Conservation (phyloP, 805 yeast genomes). For the Ogataea wickerhamii region DNA sequence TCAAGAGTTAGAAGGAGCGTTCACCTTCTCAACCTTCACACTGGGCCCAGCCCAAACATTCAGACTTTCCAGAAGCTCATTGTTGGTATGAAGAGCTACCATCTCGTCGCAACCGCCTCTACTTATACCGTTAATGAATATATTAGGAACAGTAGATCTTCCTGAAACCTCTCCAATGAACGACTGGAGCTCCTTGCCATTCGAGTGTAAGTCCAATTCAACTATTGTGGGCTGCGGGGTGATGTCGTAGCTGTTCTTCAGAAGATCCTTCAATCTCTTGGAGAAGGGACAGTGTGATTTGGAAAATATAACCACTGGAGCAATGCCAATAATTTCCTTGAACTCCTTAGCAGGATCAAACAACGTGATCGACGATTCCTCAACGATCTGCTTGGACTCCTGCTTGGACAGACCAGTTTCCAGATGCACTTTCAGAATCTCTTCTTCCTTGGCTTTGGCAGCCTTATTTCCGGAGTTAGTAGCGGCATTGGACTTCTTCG, state of each 20-base stretch:
- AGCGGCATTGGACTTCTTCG: constrained; percentile 5
- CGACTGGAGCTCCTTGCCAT: constrained; percentile 73
- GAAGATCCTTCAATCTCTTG: constrained; percentile 60
- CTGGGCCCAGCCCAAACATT: constrained; percentile 60
- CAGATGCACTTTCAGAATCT: not conserved
- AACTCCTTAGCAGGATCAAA: constrained; percentile 55
- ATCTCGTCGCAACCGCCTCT: constrained; percentile 92
- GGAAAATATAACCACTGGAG: constrained; percentile 66
- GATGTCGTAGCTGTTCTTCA: constrained; percentile 60
- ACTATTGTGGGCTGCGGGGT: constrained; percentile 70
- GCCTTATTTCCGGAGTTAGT: constrained; percentile 2
- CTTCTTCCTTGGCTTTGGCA: constrained; percentile 1
- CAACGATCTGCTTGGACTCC: constrained; percentile 10
- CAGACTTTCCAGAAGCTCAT: constrained; percentile 49
- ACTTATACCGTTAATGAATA: constrained; percentile 67
- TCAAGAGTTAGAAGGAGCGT: constrained; percentile 52
- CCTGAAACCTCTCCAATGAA: constrained; percentile 69
- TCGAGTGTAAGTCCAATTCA: constrained; percentile 76
- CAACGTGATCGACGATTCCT: constrained; percentile 5
- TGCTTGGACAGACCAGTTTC: constrained; percentile 6
- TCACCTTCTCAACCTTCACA: constrained; percentile 45
- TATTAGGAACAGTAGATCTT: constrained; percentile 86
- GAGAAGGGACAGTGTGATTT: constrained; percentile 75
- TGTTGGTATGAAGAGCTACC: constrained; percentile 53
- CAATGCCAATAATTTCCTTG: constrained; percentile 49